Evolutionary conservation across 1,284 basidiomycete species (phyloP).

Genomic region (Inonotus obliquus): DNA sequence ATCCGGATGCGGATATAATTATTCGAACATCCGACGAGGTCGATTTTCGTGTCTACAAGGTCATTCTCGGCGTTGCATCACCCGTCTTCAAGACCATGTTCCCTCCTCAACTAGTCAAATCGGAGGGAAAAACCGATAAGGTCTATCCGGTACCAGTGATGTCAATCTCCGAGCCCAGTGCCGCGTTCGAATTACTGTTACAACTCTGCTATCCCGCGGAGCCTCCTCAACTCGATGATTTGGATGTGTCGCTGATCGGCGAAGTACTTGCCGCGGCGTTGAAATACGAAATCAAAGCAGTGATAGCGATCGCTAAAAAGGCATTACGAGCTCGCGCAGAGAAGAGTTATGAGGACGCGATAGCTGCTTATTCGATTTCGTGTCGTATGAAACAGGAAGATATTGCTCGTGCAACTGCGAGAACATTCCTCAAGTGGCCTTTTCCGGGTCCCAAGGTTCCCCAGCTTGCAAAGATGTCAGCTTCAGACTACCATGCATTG

Average conservation of each 20-base stretch:
- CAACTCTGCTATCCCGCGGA: neutral
- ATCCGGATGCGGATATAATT: slow-evolving; percentile 18
- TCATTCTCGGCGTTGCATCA: slow-evolving; percentile 23
- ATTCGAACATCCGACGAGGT: slow-evolving; percentile 21
- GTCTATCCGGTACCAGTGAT: too few species aligned
- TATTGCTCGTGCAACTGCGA: neutral
- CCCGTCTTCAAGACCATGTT: slow-evolving; percentile 27
- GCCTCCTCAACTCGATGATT: neutral
- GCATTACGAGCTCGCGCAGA: neutral
- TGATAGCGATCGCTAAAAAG: neutral
- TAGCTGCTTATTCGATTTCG: neutral
- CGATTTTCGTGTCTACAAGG: slow-evolving; percentile 23
- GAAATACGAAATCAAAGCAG: slow-evolving; percentile 34
- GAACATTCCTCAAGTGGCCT: neutral
- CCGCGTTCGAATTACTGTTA: too few species aligned
- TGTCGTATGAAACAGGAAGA: slow-evolving; percentile 4
- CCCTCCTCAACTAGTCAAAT: slow-evolving; percentile 21
- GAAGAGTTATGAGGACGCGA: neutral
- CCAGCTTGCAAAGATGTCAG: neutral
- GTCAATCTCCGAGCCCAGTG: too few species aligned
- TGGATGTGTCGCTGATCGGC: neutral
- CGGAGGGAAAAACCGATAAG: too few species aligned
- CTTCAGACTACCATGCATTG: neutral
- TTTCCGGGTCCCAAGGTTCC: neutral
- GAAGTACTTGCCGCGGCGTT: slow-evolving; percentile 29